Evolutionary conservation across 1,284 basidiomycete genomes (phyloP).

Genomic region (Boletus mariae): DNA sequence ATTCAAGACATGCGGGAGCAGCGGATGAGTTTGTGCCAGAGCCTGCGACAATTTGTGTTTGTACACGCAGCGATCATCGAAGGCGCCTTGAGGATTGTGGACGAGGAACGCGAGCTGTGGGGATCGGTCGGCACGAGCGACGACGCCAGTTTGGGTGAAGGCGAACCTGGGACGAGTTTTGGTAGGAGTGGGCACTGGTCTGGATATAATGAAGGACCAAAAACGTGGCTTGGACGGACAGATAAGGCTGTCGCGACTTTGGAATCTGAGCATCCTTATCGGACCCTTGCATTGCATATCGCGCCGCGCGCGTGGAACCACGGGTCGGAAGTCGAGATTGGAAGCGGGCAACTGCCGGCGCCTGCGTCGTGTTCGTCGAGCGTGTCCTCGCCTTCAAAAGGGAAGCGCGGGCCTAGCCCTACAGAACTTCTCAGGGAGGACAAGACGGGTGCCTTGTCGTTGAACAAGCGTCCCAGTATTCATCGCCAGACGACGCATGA

Average conservation of each 20-base stretch:
- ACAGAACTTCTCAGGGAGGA: slow-evolving; percentile 65
- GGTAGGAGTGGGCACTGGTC: neutral
- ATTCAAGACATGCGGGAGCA: slow-evolving; percentile 89
- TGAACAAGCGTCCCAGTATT: slow-evolving; percentile 65
- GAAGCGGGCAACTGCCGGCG: slow-evolving; percentile 11
- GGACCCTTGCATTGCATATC: slow-evolving; percentile 8
- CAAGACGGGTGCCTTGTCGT: slow-evolving; percentile 49
- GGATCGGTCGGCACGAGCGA: slow-evolving; percentile 25
- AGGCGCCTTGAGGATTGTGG: slow-evolving; percentile 73
- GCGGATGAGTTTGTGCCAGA: slow-evolving; percentile 89
- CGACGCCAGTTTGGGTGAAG: slow-evolving; percentile 22
- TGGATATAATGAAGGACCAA: slow-evolving; percentile 7
- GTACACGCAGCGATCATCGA: slow-evolving; percentile 84
- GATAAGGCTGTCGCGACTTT: slow-evolving; percentile 1
- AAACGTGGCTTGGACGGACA: slow-evolving; percentile 5
- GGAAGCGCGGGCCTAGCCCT: slow-evolving; percentile 67
- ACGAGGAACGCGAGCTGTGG: slow-evolving; percentile 58
- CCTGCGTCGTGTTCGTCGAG: slow-evolving; percentile 20
- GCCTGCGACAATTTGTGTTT: slow-evolving; percentile 85
- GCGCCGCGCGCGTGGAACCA: slow-evolving; percentile 2
- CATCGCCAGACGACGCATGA: slow-evolving; percentile 42
- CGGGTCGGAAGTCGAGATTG: slow-evolving; percentile 11
- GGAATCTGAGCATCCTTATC: slow-evolving; percentile 3
- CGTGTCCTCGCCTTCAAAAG: slow-evolving; percentile 36
- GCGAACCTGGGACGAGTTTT: slow-evolving; percentile 1